A percentile compares a stretch with the other conserved stretches of the same genome.
These are phyloP conservation scores for Casuarina glauca DNA, from an alignment of 306 rosid species.

Conservation along the genomic window DNA sequence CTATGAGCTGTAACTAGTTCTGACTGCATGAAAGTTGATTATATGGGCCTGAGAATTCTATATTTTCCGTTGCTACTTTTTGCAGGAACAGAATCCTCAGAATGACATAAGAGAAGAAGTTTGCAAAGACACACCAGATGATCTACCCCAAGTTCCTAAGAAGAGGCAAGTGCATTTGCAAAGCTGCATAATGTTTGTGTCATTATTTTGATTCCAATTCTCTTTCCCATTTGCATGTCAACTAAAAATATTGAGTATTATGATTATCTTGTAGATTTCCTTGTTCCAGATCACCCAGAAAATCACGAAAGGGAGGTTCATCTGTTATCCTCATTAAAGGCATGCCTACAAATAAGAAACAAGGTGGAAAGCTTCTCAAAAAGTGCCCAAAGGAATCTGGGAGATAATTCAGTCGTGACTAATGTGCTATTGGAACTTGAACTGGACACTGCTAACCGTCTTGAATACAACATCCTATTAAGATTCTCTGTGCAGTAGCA, in stretches of 20 bases:
- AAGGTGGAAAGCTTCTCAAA: slow-evolving; percentile 37
- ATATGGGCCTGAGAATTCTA: slow-evolving; percentile 25
- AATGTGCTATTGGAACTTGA: slow-evolving; percentile 19
- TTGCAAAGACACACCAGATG: slow-evolving; percentile 28
- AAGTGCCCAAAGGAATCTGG: slow-evolving; percentile 23
- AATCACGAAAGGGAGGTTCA: slow-evolving; percentile 40
- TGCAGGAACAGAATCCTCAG: slow-evolving; percentile 44
- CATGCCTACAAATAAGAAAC: slow-evolving; percentile 33
- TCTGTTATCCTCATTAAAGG: slow-evolving; percentile 45
- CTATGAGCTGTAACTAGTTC: neutral
- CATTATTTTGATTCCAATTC: slow-evolving; percentile 12
- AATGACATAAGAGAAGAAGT: slow-evolving; percentile 35
- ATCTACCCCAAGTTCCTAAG: slow-evolving; percentile 23
- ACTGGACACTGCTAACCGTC: slow-evolving; percentile 14
- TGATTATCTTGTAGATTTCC: slow-evolving; percentile 40
- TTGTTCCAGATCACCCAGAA: slow-evolving; percentile 38
- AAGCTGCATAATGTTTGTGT: slow-evolving; percentile 17
- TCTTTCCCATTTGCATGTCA: slow-evolving; percentile 4
- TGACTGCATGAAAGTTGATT: neutral
- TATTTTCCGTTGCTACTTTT: slow-evolving; percentile 28
- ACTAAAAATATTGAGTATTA: slow-evolving; percentile 8
- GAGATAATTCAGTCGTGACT: slow-evolving; percentile 37
- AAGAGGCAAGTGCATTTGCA: slow-evolving; percentile 51
- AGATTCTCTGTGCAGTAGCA: slow-evolving; percentile 10
- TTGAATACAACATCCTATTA: slow-evolving; percentile 19